Conservation (phyloP, 495 filamentous ascomycete species). For the Hypoxylon trugodes region DNA sequence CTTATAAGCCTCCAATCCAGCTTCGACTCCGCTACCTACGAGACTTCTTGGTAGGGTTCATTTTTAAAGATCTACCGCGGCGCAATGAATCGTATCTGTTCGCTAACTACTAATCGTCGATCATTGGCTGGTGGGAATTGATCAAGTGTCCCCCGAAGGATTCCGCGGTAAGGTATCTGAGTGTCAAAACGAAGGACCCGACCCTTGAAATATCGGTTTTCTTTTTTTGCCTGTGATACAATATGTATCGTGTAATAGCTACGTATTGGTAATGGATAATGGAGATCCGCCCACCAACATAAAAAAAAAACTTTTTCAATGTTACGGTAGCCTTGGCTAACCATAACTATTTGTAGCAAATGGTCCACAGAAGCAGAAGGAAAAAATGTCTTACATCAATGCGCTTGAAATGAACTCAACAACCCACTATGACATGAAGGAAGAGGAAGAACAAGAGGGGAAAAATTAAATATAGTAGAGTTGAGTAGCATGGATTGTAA, state of each 20-base stretch:
- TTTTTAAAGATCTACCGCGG: constrained; percentile 11
- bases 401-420: too few relatives aligned
- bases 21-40: constrained; percentile 15
- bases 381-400: too few relatives aligned
- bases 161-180: constrained; percentile 20
- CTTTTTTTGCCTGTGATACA: constrained; percentile 4
- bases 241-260: constrained; percentile 9
- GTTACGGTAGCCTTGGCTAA: constrained; percentile 12
- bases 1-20: background rate
- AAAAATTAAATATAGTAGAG: too few relatives aligned
- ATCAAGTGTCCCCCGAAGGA: constrained; percentile 19
- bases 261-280: constrained; percentile 17
- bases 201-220: constrained; percentile 3
- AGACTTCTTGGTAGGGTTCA: constrained; percentile 4
- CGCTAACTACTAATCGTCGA: background rate
- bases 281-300: constrained; percentile 17
- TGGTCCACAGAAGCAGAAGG: background rate
- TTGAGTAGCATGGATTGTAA: too few relatives aligned
- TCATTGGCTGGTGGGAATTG: constrained; percentile 23
- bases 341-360: constrained; percentile 16
- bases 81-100: constrained; percentile 2
- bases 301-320: constrained; percentile 29
- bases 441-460: too few relatives aligned
- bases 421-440: too few relatives aligned
- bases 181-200: constrained; percentile 15